phyloP scores from a whole-genome alignment of 1,284 basidiomycete species.

The Tylopilus orsonianus region DNA sequence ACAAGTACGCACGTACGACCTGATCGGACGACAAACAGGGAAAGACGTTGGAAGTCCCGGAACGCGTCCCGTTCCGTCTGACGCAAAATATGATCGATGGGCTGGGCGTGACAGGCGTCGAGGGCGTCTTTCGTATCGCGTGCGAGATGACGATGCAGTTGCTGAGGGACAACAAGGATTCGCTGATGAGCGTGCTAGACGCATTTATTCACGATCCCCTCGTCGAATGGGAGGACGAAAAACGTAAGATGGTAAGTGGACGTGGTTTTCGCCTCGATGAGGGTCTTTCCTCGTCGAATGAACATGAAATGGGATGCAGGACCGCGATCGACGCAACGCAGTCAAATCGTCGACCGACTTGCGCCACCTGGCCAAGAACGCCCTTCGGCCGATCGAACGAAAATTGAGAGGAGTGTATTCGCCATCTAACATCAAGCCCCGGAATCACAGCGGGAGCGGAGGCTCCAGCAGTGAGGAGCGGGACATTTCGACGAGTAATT shows the following conservation, averaged over 20 bases:
- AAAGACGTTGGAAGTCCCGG: conserved; percentile 86
- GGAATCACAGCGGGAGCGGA: conserved; percentile 25
- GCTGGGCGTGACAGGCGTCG: conserved; percentile 90
- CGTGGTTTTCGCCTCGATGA: too few relatives aligned
- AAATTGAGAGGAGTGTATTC: conserved; percentile 80
- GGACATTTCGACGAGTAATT: conserved; percentile 77
- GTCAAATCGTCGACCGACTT: conserved; percentile 54
- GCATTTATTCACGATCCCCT: conserved; percentile 98
- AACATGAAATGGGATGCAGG: conserved; percentile 20
- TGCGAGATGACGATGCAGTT: conserved; percentile 91
- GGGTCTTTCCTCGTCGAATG: too few relatives aligned
- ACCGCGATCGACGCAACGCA: conserved; percentile 41
- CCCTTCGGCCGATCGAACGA: conserved; percentile 77
- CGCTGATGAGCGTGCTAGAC: conserved; percentile 94
- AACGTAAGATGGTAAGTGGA: conserved; percentile 54
- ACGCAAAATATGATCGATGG: conserved; percentile 96
- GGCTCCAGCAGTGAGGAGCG: conserved; percentile 41
- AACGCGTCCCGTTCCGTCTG: conserved; percentile 93
- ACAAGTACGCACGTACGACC: too few relatives aligned
- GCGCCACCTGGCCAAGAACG: conserved; percentile 65
- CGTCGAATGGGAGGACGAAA: conserved; percentile 91
- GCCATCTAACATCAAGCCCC: conserved; percentile 47
- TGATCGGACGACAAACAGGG: conserved; percentile 54
- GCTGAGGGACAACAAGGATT: conserved; percentile 89
- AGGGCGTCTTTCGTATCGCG: conserved; percentile 92